Base-by-base conservation (phyloP, 306 rosid species). In the Quercus alba region DNA sequence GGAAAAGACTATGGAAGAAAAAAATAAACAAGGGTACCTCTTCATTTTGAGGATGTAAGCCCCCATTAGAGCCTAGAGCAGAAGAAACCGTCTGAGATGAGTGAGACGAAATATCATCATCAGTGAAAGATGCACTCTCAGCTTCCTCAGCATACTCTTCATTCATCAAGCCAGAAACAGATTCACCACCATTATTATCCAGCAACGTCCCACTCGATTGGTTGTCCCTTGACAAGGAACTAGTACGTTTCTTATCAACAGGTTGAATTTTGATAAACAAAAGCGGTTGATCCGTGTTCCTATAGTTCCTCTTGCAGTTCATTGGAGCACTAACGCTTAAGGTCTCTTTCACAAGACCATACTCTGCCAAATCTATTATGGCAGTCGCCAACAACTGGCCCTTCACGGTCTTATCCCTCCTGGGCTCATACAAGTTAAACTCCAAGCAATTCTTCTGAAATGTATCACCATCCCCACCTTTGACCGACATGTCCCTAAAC, bases 341-440 rank as follows among this genome's bases (percentile, higher is more conserved):
- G 23, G 82, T 23, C 85, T 93, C 99, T 83, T 82, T 88, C 58
- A 87, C 79, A n/a, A 91, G 72, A 41, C 99, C 99, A 75, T 87
- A 88, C 28, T 93, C 99, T 13, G 98, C 96, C 73, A 95, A 89
- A 85, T 95, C 98, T 75, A 95, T 3, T 15, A 85, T 85, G 73
- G 97, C 96, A 81, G 88, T 90, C 66, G 89, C 99, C 85, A 95
- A 80, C 86, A 87, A 82, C 88, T 95, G 99, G 10, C 99, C 99
- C 74, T 90, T 94, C 30, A 69, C 85, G 11, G 88, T 83, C 86
- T 90, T 91, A 67, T 95, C 99, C 77, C 97, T 88, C 28, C 99
- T 83, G 74, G 97, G 86, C 87, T 95, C 99, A 26, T 85, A 91
- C 90, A 95, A 86, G 74, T 88, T 84, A 59, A 95, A 85, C 89